These are phyloP conservation scores for Heliamphora exappendiculata DNA, from an alignment of 148 eudicot genomes.

Conservation along the genomic window DNA sequence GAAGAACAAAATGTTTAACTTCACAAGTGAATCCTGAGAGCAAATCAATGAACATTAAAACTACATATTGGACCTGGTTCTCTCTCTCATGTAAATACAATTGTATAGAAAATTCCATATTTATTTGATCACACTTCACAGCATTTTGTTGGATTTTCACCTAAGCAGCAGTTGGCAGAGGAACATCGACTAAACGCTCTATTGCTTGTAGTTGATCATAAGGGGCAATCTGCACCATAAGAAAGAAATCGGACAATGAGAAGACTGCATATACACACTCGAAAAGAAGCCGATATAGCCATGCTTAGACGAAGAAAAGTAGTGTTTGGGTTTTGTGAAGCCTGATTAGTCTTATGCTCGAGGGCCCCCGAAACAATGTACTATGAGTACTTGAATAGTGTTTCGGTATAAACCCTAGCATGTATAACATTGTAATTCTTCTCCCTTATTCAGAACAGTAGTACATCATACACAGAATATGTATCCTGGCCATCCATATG, in stretches of 20 bases:
- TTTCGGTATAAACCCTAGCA: no score
- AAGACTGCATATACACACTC: background rate
- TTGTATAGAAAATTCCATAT: background rate
- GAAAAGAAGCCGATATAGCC: no score
- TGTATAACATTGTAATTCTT: no score
- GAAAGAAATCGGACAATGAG: conserved; percentile 1
- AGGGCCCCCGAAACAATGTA: no score
- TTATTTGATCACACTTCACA: no score
- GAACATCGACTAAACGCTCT: conserved; percentile 81
- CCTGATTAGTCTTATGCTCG: no score
- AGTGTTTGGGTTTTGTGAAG: no score
- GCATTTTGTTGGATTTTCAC: conserved; percentile 12
- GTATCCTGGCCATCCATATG: no score
- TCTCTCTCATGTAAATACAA: background rate
- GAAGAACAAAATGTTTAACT: background rate
- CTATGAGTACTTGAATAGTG: no score
- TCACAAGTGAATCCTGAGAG: background rate
- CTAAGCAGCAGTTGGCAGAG: conserved; percentile 42
- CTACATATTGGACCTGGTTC: conserved; percentile 1
- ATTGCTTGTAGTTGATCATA: conserved; percentile 91
- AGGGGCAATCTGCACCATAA: conserved; percentile 77
- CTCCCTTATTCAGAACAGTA: no score
- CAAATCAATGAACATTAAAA: background rate
- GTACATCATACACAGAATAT: no score
- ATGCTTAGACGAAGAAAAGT: no score